Evolutionary conservation across 164 flowering plant species (phyloP), one percentile per base, ranked within the genome.

Genomic region (Stephania yunnanensis): DNA sequence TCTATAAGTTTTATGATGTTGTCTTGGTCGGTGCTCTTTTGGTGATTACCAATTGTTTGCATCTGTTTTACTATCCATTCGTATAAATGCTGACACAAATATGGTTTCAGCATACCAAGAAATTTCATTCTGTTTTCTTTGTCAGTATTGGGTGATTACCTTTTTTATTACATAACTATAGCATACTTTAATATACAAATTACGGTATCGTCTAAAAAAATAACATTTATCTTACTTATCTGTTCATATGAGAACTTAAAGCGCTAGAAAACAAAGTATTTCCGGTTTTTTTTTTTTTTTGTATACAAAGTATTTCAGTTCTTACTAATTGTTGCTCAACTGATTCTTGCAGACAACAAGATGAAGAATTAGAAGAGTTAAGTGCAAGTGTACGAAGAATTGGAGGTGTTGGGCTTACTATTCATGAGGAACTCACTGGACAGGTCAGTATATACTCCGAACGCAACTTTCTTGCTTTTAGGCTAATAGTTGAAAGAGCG

Each of bases 291-390:
- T 25, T 25, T 25, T 25, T 25, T 25, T 25, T 25, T 25, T 25
- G 0, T 25, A 0, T 25, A 58, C 64, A 15, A 10, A n/a, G 64
- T 15, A 2, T 58, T 58, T n/a, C 64, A 58, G 64, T 58, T 72
- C 46, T 53, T 73, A 36, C 75, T 73, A 20, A 61, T 61, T 73
- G 68, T 36, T 61, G 48, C 52, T 42, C 58, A 50, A 75, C 73
- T 81, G 68, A 36, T 79, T 6, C 25, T 71, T 80, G 77, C 74
- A 94, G 97, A 89, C 94, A 81, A 82, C 98, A 94, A 73, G 98
- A 94, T 82, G 93, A 94, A 76, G 96, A 94, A 74, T 82, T 94
- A 80, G 98, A 94, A 86, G 96, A 89, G 82, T 89, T 94, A 48
- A 91, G 94, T 84, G 92, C 84, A 73, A 95, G 95, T 78, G 97